These are phyloP conservation scores for Gnomoniopsis smithogilvyi DNA, from an alignment of 2,329 filamentous ascomycete species.

Conservation along the genomic window DNA sequence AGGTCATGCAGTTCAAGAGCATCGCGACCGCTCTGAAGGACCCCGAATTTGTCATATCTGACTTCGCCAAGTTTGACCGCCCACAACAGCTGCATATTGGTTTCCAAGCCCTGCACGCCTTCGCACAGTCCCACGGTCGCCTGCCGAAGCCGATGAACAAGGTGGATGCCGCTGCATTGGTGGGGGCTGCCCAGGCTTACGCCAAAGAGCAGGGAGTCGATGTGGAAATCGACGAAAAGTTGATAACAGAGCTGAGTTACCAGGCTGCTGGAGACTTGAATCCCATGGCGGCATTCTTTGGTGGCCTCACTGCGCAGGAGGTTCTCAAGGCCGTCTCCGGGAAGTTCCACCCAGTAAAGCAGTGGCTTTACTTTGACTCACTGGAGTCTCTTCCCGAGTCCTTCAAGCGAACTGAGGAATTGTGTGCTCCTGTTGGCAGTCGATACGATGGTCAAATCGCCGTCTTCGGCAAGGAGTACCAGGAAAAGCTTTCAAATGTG, in stretches of 20 bases:
- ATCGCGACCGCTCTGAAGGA: conserved; percentile 76
- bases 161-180: conserved; percentile 73
- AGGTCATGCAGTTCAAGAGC: conserved; percentile 83
- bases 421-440: conserved; percentile 79
- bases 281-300: conserved; percentile 93
- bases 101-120: conserved; percentile 88
- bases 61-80: conserved; percentile 97
- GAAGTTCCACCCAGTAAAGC: conserved; percentile 93
- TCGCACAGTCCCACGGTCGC: conserved; percentile 69
- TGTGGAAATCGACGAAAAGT: conserved; percentile 84
- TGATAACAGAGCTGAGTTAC: conserved; percentile 90
- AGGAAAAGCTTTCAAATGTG: conserved; percentile 87
- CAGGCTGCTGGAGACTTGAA: conserved; percentile 89
- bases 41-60: conserved; percentile 86
- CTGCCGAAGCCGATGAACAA: conserved; percentile 83
- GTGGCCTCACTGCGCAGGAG: conserved; percentile 90
- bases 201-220: conserved; percentile 73
- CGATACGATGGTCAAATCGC: conserved; percentile 97
- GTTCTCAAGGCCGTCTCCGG: conserved; percentile 95
- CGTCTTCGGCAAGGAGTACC: conserved; percentile 89
- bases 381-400: conserved; percentile 87
- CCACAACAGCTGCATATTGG: conserved; percentile 89
- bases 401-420: conserved; percentile 73
- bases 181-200: conserved; percentile 72
- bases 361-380: conserved; percentile 97